A percentile compares a stretch with the other conserved stretches of the same genome.
Conservation (phyloP, 805 yeast genomes). For the Metschnikowia borealis region DNA sequence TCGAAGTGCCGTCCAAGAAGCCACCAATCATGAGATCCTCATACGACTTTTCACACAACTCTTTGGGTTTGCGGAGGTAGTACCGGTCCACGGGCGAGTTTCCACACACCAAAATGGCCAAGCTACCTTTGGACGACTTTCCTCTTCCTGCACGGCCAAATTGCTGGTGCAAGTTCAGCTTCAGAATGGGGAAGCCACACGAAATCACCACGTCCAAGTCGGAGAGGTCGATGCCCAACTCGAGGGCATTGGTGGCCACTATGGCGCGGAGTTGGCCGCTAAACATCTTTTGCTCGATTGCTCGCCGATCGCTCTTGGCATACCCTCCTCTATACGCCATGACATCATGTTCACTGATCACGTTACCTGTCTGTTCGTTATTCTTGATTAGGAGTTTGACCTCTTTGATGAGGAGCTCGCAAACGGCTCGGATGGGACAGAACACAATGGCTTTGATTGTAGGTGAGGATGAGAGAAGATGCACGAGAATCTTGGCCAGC, state of each 20-base stretch:
- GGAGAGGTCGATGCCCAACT: conserved; percentile 93
- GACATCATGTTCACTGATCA: conserved; percentile 50
- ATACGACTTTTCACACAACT: conserved; percentile 43
- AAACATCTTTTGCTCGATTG: conserved; percentile 88
- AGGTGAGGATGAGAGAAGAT: conserved; percentile 48
- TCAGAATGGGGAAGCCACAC: conserved; percentile 88
- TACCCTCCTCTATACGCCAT: conserved; percentile 97
- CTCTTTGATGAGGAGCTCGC: conserved; percentile 85
- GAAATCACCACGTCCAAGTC: conserved; percentile 85
- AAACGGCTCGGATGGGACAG: conserved; percentile 79
- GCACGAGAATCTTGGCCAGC: conserved; percentile 69
- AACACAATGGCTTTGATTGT: conserved; percentile 83
- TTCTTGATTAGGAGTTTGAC: conserved; percentile 49
- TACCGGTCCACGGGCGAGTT: conserved; percentile 83
- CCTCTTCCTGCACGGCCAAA: conserved; percentile 97
- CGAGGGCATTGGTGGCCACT: conserved; percentile 92
- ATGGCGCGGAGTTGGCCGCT: conserved; percentile 80
- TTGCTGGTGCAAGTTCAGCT: conserved; percentile 89
- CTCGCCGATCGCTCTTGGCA: conserved; percentile 77
- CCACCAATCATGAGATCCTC: conserved; percentile 42
- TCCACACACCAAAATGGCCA: conserved; percentile 81
- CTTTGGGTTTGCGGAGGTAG: conserved; percentile 66
- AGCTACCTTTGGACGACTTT: conserved; percentile 59
- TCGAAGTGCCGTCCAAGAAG: conserved; percentile 30
- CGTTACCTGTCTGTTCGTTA: background rate